phyloP scores from a whole-genome alignment of 495 filamentous ascomycete genomes.

The Penicillium paxilli region DNA sequence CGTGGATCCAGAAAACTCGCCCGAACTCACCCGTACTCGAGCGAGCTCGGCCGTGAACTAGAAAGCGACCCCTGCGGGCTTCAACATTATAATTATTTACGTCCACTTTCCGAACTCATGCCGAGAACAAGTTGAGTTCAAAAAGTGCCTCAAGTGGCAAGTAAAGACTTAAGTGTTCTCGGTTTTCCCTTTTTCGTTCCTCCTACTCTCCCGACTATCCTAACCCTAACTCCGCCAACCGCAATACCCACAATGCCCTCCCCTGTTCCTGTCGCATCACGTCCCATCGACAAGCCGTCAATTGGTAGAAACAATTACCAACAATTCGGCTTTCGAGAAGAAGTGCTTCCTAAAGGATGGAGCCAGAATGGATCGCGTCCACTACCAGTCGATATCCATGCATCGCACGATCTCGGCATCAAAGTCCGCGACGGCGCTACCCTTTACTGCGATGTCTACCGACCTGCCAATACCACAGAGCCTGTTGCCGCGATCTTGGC shows the following conservation, averaged over 20 bases:
- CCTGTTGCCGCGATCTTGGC: conserved; percentile 30
- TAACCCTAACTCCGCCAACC: no score
- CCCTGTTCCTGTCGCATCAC: background rate
- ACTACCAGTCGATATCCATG: conserved; percentile 12
- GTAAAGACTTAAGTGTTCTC: background rate
- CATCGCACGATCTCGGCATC: conserved; percentile 20
- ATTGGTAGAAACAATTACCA: conserved; percentile 10
- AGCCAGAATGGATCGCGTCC: conserved; percentile 2
- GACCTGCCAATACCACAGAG: conserved; percentile 15
- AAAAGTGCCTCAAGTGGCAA: background rate
- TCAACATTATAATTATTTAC: no score
- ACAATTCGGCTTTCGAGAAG: background rate
- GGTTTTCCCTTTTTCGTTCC: background rate
- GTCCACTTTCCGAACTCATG: background rate
- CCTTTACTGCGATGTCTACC: conserved; percentile 31
- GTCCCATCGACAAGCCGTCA: background rate
- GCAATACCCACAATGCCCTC: conserved; percentile 3
- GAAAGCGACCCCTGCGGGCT: no score
- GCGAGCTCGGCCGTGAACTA: background rate
- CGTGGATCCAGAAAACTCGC: no score
- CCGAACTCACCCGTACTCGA: background rate
- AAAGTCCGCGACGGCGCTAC: conserved; percentile 26
- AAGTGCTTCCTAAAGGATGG: conserved; percentile 13
- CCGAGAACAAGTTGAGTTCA: background rate
- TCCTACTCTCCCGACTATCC: background rate